Percentiles rank a stretch among this genome's conserved stretches.
Conservation (phyloP, 352 stramenopile species). For the Phytophthora litchii region DNA sequence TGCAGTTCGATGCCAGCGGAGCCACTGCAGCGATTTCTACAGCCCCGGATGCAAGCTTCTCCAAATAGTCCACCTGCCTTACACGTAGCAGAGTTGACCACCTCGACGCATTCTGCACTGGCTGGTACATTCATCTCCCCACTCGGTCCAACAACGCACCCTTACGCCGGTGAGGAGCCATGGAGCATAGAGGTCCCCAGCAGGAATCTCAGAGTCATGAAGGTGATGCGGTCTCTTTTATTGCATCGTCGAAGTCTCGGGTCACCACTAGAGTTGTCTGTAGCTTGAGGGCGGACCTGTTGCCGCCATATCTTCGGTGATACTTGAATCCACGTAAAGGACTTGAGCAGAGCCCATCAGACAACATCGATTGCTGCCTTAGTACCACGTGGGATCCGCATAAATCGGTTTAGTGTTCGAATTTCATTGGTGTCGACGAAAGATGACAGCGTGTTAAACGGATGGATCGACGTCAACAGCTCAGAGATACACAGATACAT, state of each 20-base stretch:
- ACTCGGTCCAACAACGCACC: slow-evolving; percentile 12
- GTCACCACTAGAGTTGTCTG: slow-evolving; percentile 5
- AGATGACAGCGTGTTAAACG: slow-evolving; percentile 12
- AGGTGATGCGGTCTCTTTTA: slow-evolving; percentile 2
- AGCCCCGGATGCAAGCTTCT: slow-evolving; percentile 16
- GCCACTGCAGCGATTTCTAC: slow-evolving; percentile 18
- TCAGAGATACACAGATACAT: too few relatives aligned
- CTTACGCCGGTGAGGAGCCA: slow-evolving; percentile 6
- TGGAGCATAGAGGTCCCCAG: slow-evolving; percentile 17
- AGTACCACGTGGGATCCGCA: slow-evolving; percentile 30
- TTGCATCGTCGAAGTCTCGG: slow-evolving; percentile 15
- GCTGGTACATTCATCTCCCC: slow-evolving; percentile 6
- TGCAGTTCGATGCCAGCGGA: slow-evolving; percentile 19
- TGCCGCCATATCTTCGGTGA: slow-evolving; percentile 5
- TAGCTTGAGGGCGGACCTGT: too few relatives aligned
- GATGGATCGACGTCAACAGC: neutral
- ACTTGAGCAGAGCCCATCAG: slow-evolving; percentile 7
- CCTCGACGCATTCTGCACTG: neutral
- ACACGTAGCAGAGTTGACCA: slow-evolving; percentile 14
- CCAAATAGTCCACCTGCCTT: slow-evolving; percentile 1
- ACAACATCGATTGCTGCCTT: slow-evolving; percentile 12
- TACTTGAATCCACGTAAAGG: slow-evolving; percentile 23
- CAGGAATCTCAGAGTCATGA: slow-evolving; percentile 16
- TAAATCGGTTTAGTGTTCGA: slow-evolving; percentile 15
- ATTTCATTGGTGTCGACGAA: slow-evolving; percentile 38